These are phyloP conservation scores for Protea cynaroides DNA, from an alignment of 164 flowering plant species.

Conservation along the genomic window DNA sequence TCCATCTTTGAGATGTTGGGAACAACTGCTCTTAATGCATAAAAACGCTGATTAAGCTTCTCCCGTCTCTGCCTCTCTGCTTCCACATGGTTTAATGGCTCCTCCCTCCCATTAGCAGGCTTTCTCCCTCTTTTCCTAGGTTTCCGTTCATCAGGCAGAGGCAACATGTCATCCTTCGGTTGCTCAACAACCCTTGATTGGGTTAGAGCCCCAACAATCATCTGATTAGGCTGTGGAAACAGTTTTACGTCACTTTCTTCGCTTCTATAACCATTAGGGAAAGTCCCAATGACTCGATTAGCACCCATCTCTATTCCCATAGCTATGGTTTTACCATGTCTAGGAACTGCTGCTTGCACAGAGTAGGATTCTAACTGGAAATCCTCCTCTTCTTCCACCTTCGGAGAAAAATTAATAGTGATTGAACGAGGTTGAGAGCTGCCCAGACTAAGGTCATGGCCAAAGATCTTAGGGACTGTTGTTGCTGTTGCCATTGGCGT, in stretches of 20 bases:
- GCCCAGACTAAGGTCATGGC: constrained; percentile 62
- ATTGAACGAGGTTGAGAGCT: constrained; percentile 37
- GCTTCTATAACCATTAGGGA: constrained; percentile 37
- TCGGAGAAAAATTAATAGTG: constrained; percentile 53
- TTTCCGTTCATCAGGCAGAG: constrained; percentile 42
- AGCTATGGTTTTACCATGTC: constrained; percentile 8
- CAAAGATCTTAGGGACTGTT: constrained; percentile 50
- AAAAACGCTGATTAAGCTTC: constrained; percentile 84
- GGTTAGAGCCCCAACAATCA: constrained; percentile 23
- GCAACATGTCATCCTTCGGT: constrained; percentile 25
- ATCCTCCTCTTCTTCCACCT: constrained; percentile 50
- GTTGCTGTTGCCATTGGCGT: constrained; percentile 19
- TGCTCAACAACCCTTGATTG: constrained; percentile 27
- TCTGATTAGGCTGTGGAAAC: constrained; percentile 34
- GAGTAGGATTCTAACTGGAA: constrained; percentile 37
- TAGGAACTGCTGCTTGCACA: constrained; percentile 12
- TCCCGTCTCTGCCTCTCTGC: constrained; percentile 87
- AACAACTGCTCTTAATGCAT: constrained; percentile 79
- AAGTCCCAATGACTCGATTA: constrained; percentile 33
- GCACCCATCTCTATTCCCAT: constrained; percentile 11
- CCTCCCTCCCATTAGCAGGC: constrained; percentile 87
- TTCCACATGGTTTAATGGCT: constrained; percentile 81
- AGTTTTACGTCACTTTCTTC: constrained; percentile 37
- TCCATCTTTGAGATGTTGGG: constrained; percentile 92
- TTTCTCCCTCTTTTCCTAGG: constrained; percentile 87